Base-by-base conservation (phyloP, 23 red algal genomes). In the Gracilaria gracilis region DNA sequence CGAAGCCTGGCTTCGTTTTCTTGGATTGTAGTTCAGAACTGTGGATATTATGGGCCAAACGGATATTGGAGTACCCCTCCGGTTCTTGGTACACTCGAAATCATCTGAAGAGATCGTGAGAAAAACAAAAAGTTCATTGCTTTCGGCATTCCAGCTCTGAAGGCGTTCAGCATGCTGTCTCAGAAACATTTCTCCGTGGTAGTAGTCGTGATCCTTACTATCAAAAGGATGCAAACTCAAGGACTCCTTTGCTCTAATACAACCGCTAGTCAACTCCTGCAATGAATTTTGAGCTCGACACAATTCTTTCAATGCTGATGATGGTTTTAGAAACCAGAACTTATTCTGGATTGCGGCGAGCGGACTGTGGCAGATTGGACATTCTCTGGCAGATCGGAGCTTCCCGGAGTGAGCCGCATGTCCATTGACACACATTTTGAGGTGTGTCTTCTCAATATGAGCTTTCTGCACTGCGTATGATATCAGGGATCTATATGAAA, bases 81-180 rank as follows among this genome's bases (percentile, higher is more conserved):
- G 5, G 7, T 58, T 61, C 54, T 32, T 80, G 19, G 54, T 37
- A 28, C 47, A 58, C 32, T 49, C 48, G 32, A 80, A 80, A 0
- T 21, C 48, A 80, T 80, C 76, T 35, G 76, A 57, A 11, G 76
- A 80, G 11, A 57, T 2, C 15, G 76, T 58, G 27, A 58, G 76
- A 80, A 80, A 80, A 24, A 80, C 49, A 17, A 80, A 61, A 23
- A 80, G 32, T 21, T 80, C 76, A 32, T 57, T 38, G n/a, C 54
- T 61, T 13, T 75, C 34, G 44, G 4, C 5, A 2, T 40, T 42
- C 67, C 67, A 73, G 20, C 20, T 73, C 16, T 73, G 19, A 73
- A 73, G 33, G 5, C 67, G 33, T 44, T 17, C 36, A 33, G 11
- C 67, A 44, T 73, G 67, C 13, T 29, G 2, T 29, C 24, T 62